These are phyloP conservation scores for Tillandsia leiboldiana DNA, from an alignment of 176 grass and related monocot genomes.

Conservation along the genomic window DNA sequence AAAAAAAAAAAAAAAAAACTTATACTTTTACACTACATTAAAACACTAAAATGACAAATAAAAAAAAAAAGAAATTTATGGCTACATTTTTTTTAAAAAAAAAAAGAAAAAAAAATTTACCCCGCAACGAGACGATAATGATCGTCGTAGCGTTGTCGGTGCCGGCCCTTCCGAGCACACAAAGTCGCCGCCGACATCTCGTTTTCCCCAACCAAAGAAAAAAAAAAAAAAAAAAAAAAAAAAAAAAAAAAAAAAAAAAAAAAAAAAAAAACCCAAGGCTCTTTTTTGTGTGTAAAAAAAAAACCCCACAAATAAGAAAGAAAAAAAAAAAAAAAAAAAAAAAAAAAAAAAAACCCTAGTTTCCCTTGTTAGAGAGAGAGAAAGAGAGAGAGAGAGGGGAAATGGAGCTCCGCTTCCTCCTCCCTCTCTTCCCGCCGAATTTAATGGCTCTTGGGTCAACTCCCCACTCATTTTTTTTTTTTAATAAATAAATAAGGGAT, in stretches of 20 bases:
- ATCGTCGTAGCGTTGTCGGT: slow-evolving; percentile 47
- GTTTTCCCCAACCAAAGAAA: slow-evolving; percentile 3
- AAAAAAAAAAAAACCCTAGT: no score
- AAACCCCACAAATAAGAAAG: neutral
- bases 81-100: neutral
- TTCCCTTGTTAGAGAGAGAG: neutral
- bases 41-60: neutral
- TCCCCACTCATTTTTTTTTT: neutral
- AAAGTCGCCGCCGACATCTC: slow-evolving; percentile 1
- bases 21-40: neutral
- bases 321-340: neutral
- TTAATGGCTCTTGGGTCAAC: neutral
- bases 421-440: slow-evolving; percentile 7
- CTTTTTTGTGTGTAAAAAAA: neutral
- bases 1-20: no score
- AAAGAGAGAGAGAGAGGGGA: neutral
- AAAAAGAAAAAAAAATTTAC: slow-evolving; percentile 10
- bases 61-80: neutral
- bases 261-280: neutral
- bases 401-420: neutral
- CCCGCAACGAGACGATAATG: slow-evolving; percentile 55
- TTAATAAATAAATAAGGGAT: no score
- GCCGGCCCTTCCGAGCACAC: slow-evolving; percentile 34
- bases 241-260: slow-evolving; percentile 11
- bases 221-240: slow-evolving; percentile 18